Percentiles rank a stretch among this genome's conserved stretches.
These are phyloP conservation scores for Botrytis byssoidea DNA, from an alignment of 2,329 filamentous ascomycete genomes.

Conservation along the genomic window DNA sequence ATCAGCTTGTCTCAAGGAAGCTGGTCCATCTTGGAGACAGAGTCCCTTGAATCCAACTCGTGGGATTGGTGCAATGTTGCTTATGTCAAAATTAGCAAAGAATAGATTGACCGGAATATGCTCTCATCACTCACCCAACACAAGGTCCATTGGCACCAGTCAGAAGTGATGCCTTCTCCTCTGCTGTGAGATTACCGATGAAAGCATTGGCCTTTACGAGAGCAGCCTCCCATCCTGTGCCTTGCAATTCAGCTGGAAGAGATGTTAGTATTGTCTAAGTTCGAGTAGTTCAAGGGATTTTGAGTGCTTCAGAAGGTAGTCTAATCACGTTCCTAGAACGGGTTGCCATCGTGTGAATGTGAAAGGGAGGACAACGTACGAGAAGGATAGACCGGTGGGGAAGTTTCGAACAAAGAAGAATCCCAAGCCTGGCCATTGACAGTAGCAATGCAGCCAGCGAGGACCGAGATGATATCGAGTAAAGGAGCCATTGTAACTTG, in stretches of 20 bases:
- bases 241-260: slow-evolving; percentile 23
- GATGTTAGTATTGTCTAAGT: slow-evolving; percentile 21
- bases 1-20: slow-evolving; percentile 68
- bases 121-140: slow-evolving; percentile 22
- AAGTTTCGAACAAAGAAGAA: slow-evolving; percentile 14
- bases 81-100: slow-evolving; percentile 18
- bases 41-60: slow-evolving; percentile 32
- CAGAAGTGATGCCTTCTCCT: slow-evolving; percentile 60
- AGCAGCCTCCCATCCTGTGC: slow-evolving; percentile 58
- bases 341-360: neutral
- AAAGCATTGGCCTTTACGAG: slow-evolving; percentile 66
- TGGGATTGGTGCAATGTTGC: slow-evolving; percentile 31
- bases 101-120: neutral
- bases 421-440: slow-evolving; percentile 18
- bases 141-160: slow-evolving; percentile 26
- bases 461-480: slow-evolving; percentile 7
- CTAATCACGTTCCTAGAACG: neutral
- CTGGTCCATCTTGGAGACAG: slow-evolving; percentile 46
- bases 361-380: slow-evolving; percentile 26
- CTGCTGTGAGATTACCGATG: slow-evolving; percentile 71
- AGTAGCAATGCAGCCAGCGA: slow-evolving; percentile 16
- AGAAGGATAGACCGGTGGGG: slow-evolving; percentile 33
- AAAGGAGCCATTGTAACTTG: slow-evolving; percentile 17
- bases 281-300: neutral
- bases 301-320: neutral